Evolutionary conservation across 2,329 filamentous ascomycete genomes (phyloP).

Genomic region (Pseudogymnoascus sp.): DNA sequence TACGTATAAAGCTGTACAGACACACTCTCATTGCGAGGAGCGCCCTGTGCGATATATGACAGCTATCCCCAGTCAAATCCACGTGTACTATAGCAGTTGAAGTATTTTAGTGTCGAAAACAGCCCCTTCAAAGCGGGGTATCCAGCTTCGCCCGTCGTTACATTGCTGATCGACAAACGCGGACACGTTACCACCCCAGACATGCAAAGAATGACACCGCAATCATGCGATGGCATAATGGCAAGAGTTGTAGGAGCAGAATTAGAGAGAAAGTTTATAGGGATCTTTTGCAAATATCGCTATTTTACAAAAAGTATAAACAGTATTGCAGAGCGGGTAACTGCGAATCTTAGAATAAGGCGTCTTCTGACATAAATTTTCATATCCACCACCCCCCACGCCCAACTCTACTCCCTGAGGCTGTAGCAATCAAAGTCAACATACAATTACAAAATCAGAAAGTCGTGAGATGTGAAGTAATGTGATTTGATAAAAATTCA

Average conservation of each 20-base stretch:
- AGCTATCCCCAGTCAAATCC: background rate
- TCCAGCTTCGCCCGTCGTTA: background rate
- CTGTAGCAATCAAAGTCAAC: background rate
- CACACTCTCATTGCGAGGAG: background rate
- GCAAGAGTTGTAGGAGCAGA: background rate
- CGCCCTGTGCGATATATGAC: conserved; percentile 1
- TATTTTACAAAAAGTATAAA: too few species aligned
- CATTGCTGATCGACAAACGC: background rate
- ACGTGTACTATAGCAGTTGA: background rate
- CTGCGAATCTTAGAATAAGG: background rate
- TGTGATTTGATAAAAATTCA: background rate
- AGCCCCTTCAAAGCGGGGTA: background rate
- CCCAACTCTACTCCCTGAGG: background rate
- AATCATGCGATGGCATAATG: background rate
- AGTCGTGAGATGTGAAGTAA: background rate
- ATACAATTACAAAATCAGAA: background rate
- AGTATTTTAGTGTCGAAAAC: background rate
- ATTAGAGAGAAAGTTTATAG: background rate
- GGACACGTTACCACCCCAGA: background rate
- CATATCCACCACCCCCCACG: background rate
- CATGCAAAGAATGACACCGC: background rate
- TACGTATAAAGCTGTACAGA: background rate
- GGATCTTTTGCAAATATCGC: background rate
- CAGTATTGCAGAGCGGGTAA: too few species aligned
- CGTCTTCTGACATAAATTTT: background rate